Percentiles rank a stretch among this genome's conserved stretches.
Conservation (phyloP, 805 yeast genomes). For the Yarrowia sp. region DNA sequence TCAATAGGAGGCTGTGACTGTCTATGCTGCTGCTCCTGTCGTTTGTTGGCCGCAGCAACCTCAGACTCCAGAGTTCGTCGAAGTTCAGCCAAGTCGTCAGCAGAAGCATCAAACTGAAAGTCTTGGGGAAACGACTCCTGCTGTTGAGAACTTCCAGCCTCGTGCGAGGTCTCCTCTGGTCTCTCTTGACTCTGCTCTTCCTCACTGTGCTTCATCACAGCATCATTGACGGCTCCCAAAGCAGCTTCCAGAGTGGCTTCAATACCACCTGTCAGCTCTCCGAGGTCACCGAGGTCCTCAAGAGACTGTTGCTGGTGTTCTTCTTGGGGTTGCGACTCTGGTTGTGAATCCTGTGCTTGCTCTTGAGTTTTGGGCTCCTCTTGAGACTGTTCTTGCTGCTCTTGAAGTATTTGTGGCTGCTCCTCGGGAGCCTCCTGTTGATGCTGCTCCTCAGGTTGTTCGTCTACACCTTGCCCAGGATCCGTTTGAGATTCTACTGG, state of each 20-base stretch:
- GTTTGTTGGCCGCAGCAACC: not conserved
- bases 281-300: not conserved
- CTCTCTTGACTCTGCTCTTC: not conserved
- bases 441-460: not conserved
- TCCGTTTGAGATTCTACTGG: not conserved
- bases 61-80: conserved; percentile 2
- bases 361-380: not conserved
- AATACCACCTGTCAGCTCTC: not conserved
- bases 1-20: not conserved
- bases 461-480: not conserved
- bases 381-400: not conserved
- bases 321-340: not conserved
- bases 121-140: not conserved
- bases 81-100: not conserved
- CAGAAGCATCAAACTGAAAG: conserved; percentile 3
- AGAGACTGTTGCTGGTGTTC: not conserved
- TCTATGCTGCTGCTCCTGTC: not conserved
- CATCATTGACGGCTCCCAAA: conserved; percentile 12
- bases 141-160: not conserved
- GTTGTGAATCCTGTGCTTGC: not conserved
- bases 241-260: conserved; percentile 19
- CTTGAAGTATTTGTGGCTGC: not conserved
- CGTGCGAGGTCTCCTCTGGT: not conserved
- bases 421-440: not conserved
- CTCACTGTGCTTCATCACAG: conserved; percentile 2